Conservation (phyloP, 2,329 filamentous ascomycete species). For the Cadophora gregata region DNA sequence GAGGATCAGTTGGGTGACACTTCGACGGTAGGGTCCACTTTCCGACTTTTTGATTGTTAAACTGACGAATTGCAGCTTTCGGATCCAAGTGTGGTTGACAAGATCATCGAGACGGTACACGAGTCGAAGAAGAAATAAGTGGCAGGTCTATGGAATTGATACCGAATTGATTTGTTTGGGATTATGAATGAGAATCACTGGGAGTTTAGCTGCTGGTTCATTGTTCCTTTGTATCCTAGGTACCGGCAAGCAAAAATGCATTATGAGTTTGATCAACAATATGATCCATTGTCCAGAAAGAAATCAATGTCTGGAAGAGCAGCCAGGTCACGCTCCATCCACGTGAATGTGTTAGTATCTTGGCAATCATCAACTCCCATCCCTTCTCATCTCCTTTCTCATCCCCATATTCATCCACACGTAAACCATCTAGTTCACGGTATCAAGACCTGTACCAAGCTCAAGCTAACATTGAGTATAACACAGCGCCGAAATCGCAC, state of each 20-base stretch:
- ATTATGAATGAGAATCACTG: not conserved
- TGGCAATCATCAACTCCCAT: not conserved
- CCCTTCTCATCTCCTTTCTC: not conserved
- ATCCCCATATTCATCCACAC: not conserved
- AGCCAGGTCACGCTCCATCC: not conserved
- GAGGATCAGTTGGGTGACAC: constrained; percentile 96
- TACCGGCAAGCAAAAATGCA: constrained; percentile 3
- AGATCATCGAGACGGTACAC: constrained; percentile 80
- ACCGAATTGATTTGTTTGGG: not conserved
- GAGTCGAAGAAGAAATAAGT: constrained; percentile 39
- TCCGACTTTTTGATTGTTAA: constrained; percentile 15
- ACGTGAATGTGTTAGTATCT: not conserved
- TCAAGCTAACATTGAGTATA: no score
- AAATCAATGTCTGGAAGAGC: not conserved
- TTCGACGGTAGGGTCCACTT: constrained; percentile 67
- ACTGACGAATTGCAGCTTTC: constrained; percentile 67
- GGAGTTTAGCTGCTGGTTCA: constrained; percentile 8
- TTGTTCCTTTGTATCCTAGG: constrained; percentile 3
- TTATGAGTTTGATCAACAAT: constrained; percentile 4
- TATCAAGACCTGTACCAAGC: not conserved
- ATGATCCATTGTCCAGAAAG: not conserved
- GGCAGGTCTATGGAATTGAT: not conserved
- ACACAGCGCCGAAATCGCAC: not conserved
- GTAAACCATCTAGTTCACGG: no score
- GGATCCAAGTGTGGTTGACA: constrained; percentile 86